These are phyloP conservation scores for Pascua sp. DNA, from an alignment of 1,284 basidiomycete genomes.

Conservation along the genomic window DNA sequence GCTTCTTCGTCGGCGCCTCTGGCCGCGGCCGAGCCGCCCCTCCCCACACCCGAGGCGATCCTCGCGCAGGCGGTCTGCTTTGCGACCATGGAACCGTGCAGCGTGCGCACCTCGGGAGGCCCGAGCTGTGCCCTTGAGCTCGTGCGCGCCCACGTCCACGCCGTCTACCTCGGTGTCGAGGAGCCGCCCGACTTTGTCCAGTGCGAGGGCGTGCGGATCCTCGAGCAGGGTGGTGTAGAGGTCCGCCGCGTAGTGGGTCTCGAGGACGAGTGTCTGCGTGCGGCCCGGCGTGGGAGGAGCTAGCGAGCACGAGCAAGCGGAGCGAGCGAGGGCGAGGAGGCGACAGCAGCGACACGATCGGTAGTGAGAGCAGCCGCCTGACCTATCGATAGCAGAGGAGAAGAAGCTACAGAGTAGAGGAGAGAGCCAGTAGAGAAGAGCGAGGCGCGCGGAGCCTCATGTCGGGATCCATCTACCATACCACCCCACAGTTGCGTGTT, in stretches of 20 bases:
- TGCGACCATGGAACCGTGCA: slow-evolving; percentile 97
- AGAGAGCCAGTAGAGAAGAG: too few species aligned
- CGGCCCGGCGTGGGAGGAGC: slow-evolving; percentile 59
- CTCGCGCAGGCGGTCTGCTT: slow-evolving; percentile 56
- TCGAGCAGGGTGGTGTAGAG: slow-evolving; percentile 70
- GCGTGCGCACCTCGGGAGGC: slow-evolving; percentile 80
- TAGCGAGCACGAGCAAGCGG: background rate
- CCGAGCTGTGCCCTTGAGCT: slow-evolving; percentile 82
- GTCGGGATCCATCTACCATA: too few species aligned
- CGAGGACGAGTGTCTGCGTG: slow-evolving; percentile 65
- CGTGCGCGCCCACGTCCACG: slow-evolving; percentile 64
- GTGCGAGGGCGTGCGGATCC: slow-evolving; percentile 77
- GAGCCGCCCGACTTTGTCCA: slow-evolving; percentile 95
- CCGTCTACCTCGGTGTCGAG: slow-evolving; percentile 83
- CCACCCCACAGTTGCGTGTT: too few species aligned
- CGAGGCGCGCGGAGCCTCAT: too few species aligned
- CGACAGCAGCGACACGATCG: too few species aligned
- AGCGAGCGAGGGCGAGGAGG: too few species aligned
- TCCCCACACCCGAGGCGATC: slow-evolving; percentile 15
- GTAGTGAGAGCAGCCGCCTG: too few species aligned
- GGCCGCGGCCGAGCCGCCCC: background rate
- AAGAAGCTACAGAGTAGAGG: too few species aligned
- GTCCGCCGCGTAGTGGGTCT: slow-evolving; percentile 71
- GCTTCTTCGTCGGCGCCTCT: background rate
- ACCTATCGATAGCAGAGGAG: too few species aligned